Base-by-base conservation (phyloP, 2,329 filamentous ascomycete genomes). In the Nigrospora sphaerica region DNA sequence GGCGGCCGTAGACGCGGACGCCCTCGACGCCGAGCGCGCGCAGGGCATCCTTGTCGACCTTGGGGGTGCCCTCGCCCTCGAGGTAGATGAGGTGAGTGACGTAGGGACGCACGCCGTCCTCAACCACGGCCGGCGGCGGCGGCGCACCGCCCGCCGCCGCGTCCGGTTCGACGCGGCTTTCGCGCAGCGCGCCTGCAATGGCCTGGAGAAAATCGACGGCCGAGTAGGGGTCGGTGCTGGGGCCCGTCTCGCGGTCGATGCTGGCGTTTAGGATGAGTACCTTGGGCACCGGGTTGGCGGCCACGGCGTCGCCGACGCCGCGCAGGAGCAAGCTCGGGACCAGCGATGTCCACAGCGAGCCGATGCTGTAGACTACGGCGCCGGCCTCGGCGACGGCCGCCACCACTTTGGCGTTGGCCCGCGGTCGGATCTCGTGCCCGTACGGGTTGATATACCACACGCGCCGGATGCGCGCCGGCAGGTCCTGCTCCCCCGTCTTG, bases 401-500 rank as follows among this genome's bases (percentile, higher is more conserved):
- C 0, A 95, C 57, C 0, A 92, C 88, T 43, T 88, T 83, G 0
- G 89, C 83, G 58, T 95, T 97, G 2, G 89, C 86, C 0, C 83
- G 78, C 0, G 91, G 87, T 16, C 84, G 81, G 54, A 97, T 96
- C 65, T 96, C 91, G 62, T 96, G 89, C n/a, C 92, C 92, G 63
- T 96, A 97, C 0, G 92, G 92, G 60, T 96, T 97, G 69, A 97
- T 97, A 70, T 97, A 97, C 89, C 90, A 97, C 32, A 97, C 76
- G 3, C 91, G 72, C 46, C 83, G 74, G 55, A 97, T 95, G 28
- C 88, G 77, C 0, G 85, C 77, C 0, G 88, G 78, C 1, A 97
- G 73, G 46, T 92, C 87, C 50, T 87, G 81, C 52, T 89, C 84
- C 35, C 80, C 73, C 58, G 72, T 66, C 67, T 97, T 97, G 59